Conservation (phyloP, 768 basidiomycete species). For the Pleurotus tuoliensis region DNA sequence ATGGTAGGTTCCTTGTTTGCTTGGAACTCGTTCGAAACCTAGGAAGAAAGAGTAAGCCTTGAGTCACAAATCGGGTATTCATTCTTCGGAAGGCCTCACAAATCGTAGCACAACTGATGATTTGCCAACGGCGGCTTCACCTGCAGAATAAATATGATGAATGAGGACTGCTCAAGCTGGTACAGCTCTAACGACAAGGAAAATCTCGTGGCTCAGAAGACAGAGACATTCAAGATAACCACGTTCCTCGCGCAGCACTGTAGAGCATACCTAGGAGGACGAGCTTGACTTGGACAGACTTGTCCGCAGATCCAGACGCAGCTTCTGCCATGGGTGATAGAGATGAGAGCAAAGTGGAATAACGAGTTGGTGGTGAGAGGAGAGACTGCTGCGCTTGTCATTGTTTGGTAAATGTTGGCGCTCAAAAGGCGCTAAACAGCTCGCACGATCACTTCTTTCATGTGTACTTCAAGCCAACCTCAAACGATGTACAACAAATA, state of each 20-base stretch:
- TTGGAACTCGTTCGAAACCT: constrained; percentile 98
- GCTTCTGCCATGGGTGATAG: constrained; percentile 61
- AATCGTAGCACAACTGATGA: constrained; percentile 98
- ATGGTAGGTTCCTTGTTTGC: constrained; percentile 99
- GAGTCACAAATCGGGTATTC: constrained; percentile 9
- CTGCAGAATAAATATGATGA: constrained; percentile 34
- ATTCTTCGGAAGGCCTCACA: constrained; percentile 43
- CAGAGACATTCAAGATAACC: background rate
- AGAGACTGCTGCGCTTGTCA: constrained; percentile 7
- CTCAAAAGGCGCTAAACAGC: too few species aligned
- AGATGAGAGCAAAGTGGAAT: constrained; percentile 10
- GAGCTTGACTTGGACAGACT: constrained; percentile 96
- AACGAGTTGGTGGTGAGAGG: constrained; percentile 9
- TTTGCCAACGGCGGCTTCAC: constrained; percentile 98
- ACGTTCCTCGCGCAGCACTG: background rate
- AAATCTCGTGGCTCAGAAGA: too few species aligned
- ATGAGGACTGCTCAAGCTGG: too few species aligned
- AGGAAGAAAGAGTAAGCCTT: constrained; percentile 10
- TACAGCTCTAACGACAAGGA: too few species aligned
- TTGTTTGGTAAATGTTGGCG: background rate
- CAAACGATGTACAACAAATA: constrained; percentile 19
- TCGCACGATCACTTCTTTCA: too few species aligned
- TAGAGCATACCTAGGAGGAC: constrained; percentile 79
- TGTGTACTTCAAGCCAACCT: too few species aligned
- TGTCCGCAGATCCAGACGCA: constrained; percentile 73